Evolutionary conservation across 108 stramenopile species (phyloP).

Genomic region (Thalassiosira profunda): DNA sequence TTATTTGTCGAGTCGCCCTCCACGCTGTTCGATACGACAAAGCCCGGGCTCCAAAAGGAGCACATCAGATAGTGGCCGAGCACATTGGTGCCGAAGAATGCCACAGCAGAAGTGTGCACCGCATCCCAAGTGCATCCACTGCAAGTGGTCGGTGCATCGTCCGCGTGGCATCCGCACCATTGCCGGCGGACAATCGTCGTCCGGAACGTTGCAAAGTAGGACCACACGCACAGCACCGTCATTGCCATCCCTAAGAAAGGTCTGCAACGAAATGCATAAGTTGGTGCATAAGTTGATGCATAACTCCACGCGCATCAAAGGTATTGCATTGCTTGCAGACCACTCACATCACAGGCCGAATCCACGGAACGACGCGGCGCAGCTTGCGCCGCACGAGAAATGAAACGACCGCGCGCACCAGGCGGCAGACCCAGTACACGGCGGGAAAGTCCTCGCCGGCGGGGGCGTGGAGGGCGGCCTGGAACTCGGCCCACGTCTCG

Average conservation of each 20-base stretch:
- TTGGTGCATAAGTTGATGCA: slow-evolving; percentile 23
- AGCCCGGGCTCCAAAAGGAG: slow-evolving; percentile 69
- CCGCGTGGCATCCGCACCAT: no score
- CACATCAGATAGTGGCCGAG: slow-evolving; percentile 59
- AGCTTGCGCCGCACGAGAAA: slow-evolving; percentile 28
- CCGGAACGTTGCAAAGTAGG: slow-evolving; percentile 41
- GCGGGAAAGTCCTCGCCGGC: slow-evolving; percentile 60
- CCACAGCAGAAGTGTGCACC: slow-evolving; percentile 50
- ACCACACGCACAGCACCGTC: slow-evolving; percentile 21
- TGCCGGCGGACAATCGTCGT: neutral
- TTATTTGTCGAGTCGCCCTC: neutral
- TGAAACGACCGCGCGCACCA: slow-evolving; percentile 33
- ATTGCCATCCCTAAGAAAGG: slow-evolving; percentile 46
- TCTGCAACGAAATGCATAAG: slow-evolving; percentile 10
- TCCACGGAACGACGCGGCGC: slow-evolving; percentile 22
- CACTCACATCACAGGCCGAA: slow-evolving; percentile 20
- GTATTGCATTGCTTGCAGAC: slow-evolving; percentile 9
- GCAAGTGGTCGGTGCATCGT: no score
- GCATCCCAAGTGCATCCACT: no score
- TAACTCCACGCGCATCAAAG: slow-evolving; percentile 30
- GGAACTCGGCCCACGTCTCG: slow-evolving; percentile 72
- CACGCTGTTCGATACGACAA: slow-evolving; percentile 31
- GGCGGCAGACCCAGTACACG: slow-evolving; percentile 63
- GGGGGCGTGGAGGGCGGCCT: slow-evolving; percentile 61
- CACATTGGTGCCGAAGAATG: slow-evolving; percentile 66